Base-by-base conservation (phyloP, 257 asterid genomes). In the Dorcoceras hygrometricum region DNA sequence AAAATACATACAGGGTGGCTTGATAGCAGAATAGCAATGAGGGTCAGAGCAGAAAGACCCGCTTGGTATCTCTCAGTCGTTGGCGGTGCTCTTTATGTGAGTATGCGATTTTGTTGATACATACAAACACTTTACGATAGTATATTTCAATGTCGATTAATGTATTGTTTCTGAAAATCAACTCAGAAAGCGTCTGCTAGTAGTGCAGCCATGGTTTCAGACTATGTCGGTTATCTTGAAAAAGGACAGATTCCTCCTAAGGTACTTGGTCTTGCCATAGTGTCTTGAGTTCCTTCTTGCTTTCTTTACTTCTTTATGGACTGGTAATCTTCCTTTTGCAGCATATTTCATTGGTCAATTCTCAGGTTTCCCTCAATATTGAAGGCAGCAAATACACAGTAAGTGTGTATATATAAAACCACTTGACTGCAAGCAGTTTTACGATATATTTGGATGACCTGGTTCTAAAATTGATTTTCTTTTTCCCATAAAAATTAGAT, bases 351-450 rank as follows among this genome's bases (percentile, higher is more conserved):
- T 89, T 94, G 63, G 99, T 94, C 76, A 82, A 81, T 81, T 90
- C 99, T 74, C 90, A 87, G 75, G 96, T 94, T 82, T 90, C 99
- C 31, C 74, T 90, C 76, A 94, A 94, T 80, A 94, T 94, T 66
- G 99, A 94, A 83, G 99, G 99, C 79, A 90, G 95, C 92, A 94
- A 94, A 83, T 94, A 94, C 76, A 94, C 95, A 55, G 99, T 94
- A 83, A 80, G 96, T 82, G 57, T 31, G 28, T 64, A 19, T 65
- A 50, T 62, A 66, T 62, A 14, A 56, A 72, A 59, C n/a, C 54
- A 36, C 19, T 36, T 7, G 57, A 59, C 60, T 67, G 32, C 65
- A 56, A 68, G 32, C 67, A 51, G 36, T 74, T 62, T 48, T 39
- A 23, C 62, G 18, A 51, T 43, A 23, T 65, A 4, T 53, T 36